Base-by-base conservation (phyloP, 768 basidiomycete genomes). In the Lentinula raphanica region DNA sequence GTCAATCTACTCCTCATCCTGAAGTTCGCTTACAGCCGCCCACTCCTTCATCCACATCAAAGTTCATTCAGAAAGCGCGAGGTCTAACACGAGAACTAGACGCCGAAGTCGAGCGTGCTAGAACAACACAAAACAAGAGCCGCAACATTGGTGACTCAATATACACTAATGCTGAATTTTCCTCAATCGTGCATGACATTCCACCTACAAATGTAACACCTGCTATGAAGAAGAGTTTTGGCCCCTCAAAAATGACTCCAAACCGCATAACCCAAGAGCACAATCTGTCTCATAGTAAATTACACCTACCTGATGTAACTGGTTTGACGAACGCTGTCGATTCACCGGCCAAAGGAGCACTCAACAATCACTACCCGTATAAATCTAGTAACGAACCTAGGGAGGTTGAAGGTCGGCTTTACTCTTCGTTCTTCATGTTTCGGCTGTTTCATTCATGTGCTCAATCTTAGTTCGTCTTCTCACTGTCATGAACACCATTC, bases 281-380 rank as follows among this genome's bases (percentile, higher is more conserved):
- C 65, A 64, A 60, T 56, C 62, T 65, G 11, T 72, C 67, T 50
- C 70, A 66, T 50, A 73, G 72, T 28, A 77, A 76, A 32, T 67
- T 91, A 19, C 80, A 86, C 50, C 72, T 92, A 2, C 92, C 91
- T 1, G 92, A 94, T 64, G 84, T 94, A 3, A 94, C 92, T 7
- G 92, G 92, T 0, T 69, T 94, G 9, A 94, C 90, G 0, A 86
- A 78, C 44, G 92, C 88, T 0, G 84, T 92, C 13, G 82, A 83
- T 53, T 88, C 88, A 3, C 92, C 92, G 1, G 82, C 83, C 0
- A 87, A 82, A 62, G 72, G 72, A 3, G 77, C 76, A 15, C 62
- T 77, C 19, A 53, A 17, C 40, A 77, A 80, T 29, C 86, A 87
- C 60, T 74, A 79, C 61, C 65, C 71, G 0, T 81, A 85, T 60